Evolutionary conservation across 2,329 filamentous ascomycete species (phyloP).

Genomic region (Colletotrichum acutatum): DNA sequence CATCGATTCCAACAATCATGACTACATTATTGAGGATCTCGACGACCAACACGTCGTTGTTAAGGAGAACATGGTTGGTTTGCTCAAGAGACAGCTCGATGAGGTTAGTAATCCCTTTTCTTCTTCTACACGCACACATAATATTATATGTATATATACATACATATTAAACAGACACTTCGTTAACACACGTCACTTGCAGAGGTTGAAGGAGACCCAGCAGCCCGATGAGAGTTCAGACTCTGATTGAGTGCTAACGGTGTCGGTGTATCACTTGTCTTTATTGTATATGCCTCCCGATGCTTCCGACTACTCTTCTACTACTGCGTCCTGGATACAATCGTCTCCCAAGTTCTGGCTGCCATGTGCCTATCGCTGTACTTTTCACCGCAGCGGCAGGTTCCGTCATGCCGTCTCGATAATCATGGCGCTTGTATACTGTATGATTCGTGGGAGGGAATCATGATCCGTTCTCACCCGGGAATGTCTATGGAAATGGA

Average conservation of each 20-base stretch:
- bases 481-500: not conserved
- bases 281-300: not conserved
- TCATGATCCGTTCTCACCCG: not conserved
- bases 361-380: constrained; percentile 10
- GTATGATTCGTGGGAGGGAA: not conserved
- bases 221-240: constrained; percentile 63
- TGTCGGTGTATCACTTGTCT: not conserved
- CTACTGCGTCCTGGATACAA: not conserved
- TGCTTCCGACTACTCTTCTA: not conserved
- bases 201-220: constrained; percentile 64
- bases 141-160: too few species aligned
- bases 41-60: constrained; percentile 82
- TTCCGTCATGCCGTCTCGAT: not conserved
- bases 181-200: constrained; percentile 12
- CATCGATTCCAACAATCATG: constrained; percentile 76
- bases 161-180: too few species aligned
- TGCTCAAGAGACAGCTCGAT: constrained; percentile 76
- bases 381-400: not conserved
- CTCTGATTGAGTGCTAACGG: constrained; percentile 52
- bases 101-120: constrained; percentile 61
- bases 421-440: not conserved
- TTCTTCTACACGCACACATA: not conserved
- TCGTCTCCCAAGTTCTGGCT: not conserved
- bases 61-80: constrained; percentile 76
- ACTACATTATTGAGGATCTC: constrained; percentile 83